Evolutionary conservation across 2,329 filamentous ascomycete genomes (phyloP).

Genomic region (Curvularia hawaiiensis): DNA sequence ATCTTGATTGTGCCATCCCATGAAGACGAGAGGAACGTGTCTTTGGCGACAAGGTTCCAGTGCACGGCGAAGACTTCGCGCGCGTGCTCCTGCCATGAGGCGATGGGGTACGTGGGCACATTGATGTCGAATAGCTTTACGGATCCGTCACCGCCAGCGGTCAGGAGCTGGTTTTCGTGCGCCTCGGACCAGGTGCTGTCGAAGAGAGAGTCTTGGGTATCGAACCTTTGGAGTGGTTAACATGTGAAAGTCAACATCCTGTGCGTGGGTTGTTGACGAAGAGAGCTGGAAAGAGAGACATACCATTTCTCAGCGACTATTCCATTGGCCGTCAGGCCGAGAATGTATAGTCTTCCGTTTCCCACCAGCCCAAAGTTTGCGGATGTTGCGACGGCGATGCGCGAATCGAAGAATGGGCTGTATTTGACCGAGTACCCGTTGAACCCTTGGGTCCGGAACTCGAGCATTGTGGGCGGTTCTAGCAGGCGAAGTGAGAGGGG

Average conservation of each 20-base stretch:
- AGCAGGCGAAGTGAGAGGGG: not conserved
- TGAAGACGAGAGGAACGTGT: slow-evolving; percentile 86
- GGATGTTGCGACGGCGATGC: slow-evolving; percentile 86
- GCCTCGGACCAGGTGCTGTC: slow-evolving; percentile 95
- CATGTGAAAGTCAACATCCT: slow-evolving; percentile 12
- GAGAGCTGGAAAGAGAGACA: slow-evolving; percentile 8
- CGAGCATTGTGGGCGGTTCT: slow-evolving; percentile 69
- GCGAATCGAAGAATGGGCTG: slow-evolving; percentile 96
- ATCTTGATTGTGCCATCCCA: slow-evolving; percentile 98
- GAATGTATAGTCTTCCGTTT: slow-evolving; percentile 86
- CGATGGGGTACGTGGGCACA: slow-evolving; percentile 82
- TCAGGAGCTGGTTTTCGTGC: slow-evolving; percentile 92
- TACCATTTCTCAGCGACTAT: slow-evolving; percentile 84
- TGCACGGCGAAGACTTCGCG: slow-evolving; percentile 90
- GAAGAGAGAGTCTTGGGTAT: slow-evolving; percentile 96
- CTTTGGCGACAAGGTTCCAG: slow-evolving; percentile 92
- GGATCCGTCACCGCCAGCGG: slow-evolving; percentile 89
- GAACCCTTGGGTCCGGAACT: slow-evolving; percentile 91
- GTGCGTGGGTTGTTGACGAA: not conserved
- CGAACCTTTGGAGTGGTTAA: slow-evolving; percentile 66
- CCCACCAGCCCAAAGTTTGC: slow-evolving; percentile 97
- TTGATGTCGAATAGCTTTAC: slow-evolving; percentile 92
- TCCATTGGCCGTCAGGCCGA: slow-evolving; percentile 81
- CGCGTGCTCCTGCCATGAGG: slow-evolving; percentile 91
- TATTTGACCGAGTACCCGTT: slow-evolving; percentile 98